Evolutionary conservation across 2,329 filamentous ascomycete genomes (phyloP).

Genomic region (Colletotrichum viniferum): DNA sequence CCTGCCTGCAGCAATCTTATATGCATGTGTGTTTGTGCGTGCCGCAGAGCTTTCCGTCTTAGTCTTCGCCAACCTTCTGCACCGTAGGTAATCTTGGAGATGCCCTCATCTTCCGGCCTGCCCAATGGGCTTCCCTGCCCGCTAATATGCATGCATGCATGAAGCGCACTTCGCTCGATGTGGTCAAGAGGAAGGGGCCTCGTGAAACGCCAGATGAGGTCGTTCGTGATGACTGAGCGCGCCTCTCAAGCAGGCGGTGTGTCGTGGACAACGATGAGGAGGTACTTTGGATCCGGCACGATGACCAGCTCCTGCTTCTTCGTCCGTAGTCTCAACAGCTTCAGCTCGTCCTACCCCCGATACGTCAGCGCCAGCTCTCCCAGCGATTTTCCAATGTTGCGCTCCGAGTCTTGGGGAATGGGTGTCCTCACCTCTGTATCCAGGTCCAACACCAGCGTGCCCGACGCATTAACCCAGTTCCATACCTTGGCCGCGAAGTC

Average conservation of each 20-base stretch:
- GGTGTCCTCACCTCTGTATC: constrained; percentile 67
- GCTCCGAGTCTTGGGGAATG: neutral
- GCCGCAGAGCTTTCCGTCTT: neutral
- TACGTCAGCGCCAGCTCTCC: neutral
- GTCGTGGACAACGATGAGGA: constrained; percentile 81
- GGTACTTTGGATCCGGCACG: constrained; percentile 79
- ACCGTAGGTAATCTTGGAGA: neutral
- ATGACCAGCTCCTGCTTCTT: constrained; percentile 86
- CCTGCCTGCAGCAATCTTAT: neutral
- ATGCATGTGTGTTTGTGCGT: neutral
- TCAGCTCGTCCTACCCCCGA: constrained; percentile 70
- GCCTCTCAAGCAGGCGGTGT: constrained; percentile 67
- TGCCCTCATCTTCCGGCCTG: neutral
- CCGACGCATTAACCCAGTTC: constrained; percentile 74
- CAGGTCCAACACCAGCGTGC: constrained; percentile 72
- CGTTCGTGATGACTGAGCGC: neutral
- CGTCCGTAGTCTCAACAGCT: constrained; percentile 77
- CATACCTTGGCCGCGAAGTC: constrained; percentile 79
- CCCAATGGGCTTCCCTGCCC: neutral
- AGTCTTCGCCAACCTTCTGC: neutral
- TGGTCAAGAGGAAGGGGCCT: neutral
- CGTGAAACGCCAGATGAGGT: neutral
- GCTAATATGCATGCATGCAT: neutral
- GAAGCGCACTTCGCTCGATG: neutral
- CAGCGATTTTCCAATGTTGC: neutral